Evolutionary conservation across 2,329 filamentous ascomycete genomes (phyloP).

Genomic region (Torrubiella hemipterigena): DNA sequence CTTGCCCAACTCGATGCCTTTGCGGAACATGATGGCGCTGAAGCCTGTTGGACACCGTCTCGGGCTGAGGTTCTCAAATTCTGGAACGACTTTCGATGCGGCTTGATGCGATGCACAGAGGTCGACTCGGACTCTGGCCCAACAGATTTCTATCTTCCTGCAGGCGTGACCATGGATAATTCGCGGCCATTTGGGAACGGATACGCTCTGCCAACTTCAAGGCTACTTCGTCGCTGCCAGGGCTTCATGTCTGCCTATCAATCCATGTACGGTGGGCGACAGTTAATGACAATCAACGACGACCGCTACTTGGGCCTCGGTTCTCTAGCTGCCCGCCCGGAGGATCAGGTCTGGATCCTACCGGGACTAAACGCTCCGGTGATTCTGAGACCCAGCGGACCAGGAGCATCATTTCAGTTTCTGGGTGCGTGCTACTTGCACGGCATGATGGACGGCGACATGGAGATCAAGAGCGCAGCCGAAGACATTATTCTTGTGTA

Average conservation of each 20-base stretch:
- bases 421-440: constrained; percentile 1
- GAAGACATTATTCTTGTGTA: too few species aligned
- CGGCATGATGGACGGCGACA: constrained; percentile 3
- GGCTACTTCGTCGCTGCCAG: constrained; percentile 9
- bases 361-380: constrained; percentile 11
- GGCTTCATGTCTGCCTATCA: constrained; percentile 10
- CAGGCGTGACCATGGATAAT: constrained; percentile 8
- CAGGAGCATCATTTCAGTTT: background rate
- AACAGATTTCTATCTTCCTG: constrained; percentile 10
- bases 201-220: constrained; percentile 6
- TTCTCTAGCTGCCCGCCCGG: constrained; percentile 6
- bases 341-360: constrained; percentile 13
- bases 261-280: constrained; percentile 11
- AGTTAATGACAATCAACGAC: constrained; percentile 10
- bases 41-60: constrained; percentile 8
- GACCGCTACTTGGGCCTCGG: constrained; percentile 10
- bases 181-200: constrained; percentile 11
- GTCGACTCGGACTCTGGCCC: constrained; percentile 8
- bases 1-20: constrained; percentile 11
- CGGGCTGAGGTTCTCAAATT: constrained; percentile 9
- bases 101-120: constrained; percentile 8
- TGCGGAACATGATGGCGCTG: constrained; percentile 8
- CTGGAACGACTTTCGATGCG: constrained; percentile 12
- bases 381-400: constrained; percentile 6
- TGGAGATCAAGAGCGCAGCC: too few species aligned